These are phyloP conservation scores for Ilyonectria robusta DNA, from an alignment of 2,329 filamentous ascomycete species.

Conservation along the genomic window DNA sequence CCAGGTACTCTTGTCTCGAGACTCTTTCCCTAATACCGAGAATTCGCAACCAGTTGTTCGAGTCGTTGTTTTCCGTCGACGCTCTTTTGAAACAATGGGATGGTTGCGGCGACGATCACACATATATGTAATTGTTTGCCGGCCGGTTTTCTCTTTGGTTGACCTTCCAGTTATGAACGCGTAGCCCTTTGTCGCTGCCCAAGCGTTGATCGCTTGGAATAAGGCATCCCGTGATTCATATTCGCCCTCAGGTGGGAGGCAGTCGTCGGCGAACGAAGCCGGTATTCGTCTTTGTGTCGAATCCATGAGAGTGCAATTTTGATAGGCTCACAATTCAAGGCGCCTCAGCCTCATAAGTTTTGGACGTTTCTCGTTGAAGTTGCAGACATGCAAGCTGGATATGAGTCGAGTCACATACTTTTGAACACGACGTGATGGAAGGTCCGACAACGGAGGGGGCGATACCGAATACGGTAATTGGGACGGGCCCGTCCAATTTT, in stretches of 20 bases:
- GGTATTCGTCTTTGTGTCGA: conserved; percentile 5
- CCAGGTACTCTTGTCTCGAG: not conserved
- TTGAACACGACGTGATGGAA: conserved; percentile 2
- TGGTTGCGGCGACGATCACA: not conserved
- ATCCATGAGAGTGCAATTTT: conserved; percentile 1
- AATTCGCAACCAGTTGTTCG: not conserved
- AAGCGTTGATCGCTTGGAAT: not conserved
- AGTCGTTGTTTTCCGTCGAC: not conserved
- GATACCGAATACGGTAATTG: conserved; percentile 6
- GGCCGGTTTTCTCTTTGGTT: not conserved
- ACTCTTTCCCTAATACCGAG: not conserved
- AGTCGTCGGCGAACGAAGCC: conserved; percentile 2
- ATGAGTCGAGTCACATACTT: not conserved
- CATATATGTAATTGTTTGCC: not conserved
- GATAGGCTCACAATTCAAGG: conserved; percentile 1
- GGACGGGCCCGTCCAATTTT: conserved; percentile 3
- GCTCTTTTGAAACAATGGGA: not conserved
- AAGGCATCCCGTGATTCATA: not conserved
- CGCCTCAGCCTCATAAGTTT: not conserved
- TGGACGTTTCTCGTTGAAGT: not conserved
- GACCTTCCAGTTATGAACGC: not conserved
- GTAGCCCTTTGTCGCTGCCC: not conserved
- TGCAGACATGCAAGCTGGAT: conserved; percentile 1
- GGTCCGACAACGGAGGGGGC: conserved; percentile 1
- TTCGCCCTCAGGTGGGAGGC: conserved; percentile 1